These are phyloP conservation scores for Calocybe gangraenosa DNA, from an alignment of 768 basidiomycete species.

Conservation along the genomic window DNA sequence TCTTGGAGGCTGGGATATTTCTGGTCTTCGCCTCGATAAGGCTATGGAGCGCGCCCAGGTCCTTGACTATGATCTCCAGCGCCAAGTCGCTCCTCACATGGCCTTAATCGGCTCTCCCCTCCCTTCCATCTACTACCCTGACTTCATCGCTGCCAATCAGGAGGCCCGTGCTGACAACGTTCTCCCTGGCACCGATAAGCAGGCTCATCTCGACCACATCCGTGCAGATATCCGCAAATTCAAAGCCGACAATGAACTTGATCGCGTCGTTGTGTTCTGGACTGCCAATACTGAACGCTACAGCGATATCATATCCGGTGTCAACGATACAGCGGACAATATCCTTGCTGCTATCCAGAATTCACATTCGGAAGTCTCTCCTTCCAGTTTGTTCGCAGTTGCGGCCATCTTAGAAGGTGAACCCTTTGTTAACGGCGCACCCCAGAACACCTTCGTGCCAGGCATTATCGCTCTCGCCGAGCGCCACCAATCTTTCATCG, in stretches of 20 bases:
- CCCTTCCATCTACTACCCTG: constrained; percentile 95
- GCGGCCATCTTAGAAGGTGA: constrained; percentile 93
- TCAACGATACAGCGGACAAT: constrained; percentile 92
- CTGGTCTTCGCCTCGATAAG: constrained; percentile 75
- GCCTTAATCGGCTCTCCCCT: constrained; percentile 75
- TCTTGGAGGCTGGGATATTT: constrained; percentile 98
- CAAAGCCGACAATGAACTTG: constrained; percentile 78
- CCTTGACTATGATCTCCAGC: constrained; percentile 94
- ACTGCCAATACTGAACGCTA: constrained; percentile 99
- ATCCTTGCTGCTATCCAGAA: constrained; percentile 75
- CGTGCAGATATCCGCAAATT: constrained; percentile 93
- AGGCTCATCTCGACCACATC: constrained; percentile 86
- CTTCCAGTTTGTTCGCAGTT: constrained; percentile 93
- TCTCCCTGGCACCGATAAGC: constrained; percentile 82
- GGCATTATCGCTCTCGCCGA: constrained; percentile 93
- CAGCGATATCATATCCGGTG: constrained; percentile 88
- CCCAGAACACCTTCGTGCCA: constrained; percentile 98
- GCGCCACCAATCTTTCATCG: constrained; percentile 86
- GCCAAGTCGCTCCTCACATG: constrained; percentile 89
- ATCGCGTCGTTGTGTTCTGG: constrained; percentile 94
- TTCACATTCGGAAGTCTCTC: constrained; percentile 93
- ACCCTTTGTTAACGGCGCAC: constrained; percentile 96
- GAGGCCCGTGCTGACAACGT: constrained; percentile 94
- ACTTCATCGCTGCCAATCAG: constrained; percentile 98
- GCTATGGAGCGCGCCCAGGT: constrained; percentile 94